A percentile compares a stretch with the other conserved stretches of the same genome.
Evolutionary conservation across 73 alveolate genomes (phyloP).

Genomic region (Paramecium bursaria): DNA sequence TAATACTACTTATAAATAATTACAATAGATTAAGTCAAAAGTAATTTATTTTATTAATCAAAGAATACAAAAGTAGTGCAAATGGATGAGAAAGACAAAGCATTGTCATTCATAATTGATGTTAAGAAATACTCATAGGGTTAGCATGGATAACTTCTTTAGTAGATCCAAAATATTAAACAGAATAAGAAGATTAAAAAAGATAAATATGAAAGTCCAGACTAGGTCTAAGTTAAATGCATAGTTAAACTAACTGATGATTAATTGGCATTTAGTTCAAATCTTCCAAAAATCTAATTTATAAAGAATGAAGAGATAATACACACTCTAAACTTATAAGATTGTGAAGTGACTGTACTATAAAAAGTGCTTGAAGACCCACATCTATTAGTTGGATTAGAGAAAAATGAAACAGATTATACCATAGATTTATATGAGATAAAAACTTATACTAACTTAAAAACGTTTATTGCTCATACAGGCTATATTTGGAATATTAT

Average conservation of each 20-base stretch:
- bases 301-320: no score
- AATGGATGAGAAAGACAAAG: background rate
- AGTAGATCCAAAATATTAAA: background rate
- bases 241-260: background rate
- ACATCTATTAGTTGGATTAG: slow-evolving; percentile 20
- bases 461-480: slow-evolving; percentile 35
- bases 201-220: no score
- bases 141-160: background rate
- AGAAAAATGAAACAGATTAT: background rate
- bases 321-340: background rate
- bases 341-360: slow-evolving; percentile 3
- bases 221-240: background rate
- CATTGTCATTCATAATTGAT: background rate
- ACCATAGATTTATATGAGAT: slow-evolving; percentile 1
- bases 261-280: background rate
- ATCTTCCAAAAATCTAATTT: background rate
- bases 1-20: background rate
- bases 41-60: background rate
- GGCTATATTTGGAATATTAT: slow-evolving; percentile 29
- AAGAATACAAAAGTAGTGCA: background rate
- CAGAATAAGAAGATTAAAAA: background rate
- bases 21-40: background rate
- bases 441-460: background rate
- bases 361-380: background rate
- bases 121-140: background rate